Evolutionary conservation across 2,329 filamentous ascomycete species (phyloP), one percentile per base, ranked within the genome.

Genomic region (Fusarium marasasianum): DNA sequence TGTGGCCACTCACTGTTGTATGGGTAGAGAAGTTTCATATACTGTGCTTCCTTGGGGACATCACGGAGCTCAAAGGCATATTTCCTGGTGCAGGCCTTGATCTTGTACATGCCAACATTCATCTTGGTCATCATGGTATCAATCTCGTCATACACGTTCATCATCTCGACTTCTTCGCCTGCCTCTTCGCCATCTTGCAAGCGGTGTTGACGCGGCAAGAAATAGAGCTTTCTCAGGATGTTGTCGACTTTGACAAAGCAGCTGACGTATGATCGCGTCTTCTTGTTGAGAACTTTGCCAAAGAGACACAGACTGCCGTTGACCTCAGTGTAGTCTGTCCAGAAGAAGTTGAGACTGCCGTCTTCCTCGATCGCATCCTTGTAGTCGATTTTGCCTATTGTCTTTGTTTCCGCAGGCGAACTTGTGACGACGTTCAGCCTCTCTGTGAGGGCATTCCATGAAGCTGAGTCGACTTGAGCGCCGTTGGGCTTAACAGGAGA

Each of bases 201-300:
- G 15, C 87, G 86, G 45, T 85, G 84, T 76, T 94, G 87, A 48
- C 96, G 92, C 11, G 96, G 96, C 44, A 99, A 86, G 80, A 99
- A 99, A 83, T 92, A 99, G 1, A 99, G 87, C 80, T 97, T 98
- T 68, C 96, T 91, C 61, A 97, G 83, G 68, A 99, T 93, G 76
- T 98, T 98, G 86, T 99, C 95, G 26, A 99, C 87, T 82, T 98
- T 98, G 81, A 98, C 90, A 79, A 99, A 98, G 78, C 95, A 97
- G 83, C 96, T 99, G 68, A 95, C 92, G 80, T 94, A 95, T 48
- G 87, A 86, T 58, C 90, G 91, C 4, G 90, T 94, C 78, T 91
- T 93, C 82, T 95, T 98, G 84, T 98, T 95, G 78, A 95, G 91
- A 31, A 98, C 96, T 81, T 99, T 99, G 73, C 96, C 96, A 80